Evolutionary conservation across 2,329 filamentous ascomycete species (phyloP), one percentile per base, ranked within the genome.

Genomic region (Fusarium lateritium): DNA sequence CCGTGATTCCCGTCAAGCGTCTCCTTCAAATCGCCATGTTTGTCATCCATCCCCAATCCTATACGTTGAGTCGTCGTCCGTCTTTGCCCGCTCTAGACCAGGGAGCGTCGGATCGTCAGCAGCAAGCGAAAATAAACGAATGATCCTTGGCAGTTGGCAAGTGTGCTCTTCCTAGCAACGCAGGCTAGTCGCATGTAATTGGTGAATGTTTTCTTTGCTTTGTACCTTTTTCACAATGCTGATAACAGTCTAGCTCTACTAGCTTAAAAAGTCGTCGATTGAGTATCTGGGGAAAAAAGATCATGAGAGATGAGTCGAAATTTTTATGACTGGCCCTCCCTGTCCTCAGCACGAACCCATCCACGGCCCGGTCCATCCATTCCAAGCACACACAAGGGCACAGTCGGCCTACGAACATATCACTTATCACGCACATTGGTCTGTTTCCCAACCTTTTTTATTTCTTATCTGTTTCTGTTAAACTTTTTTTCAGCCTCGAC

Each of bases 31-130:
- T 59, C 31, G 17, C n/a, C 33, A 26, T 65, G 53, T 24, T 46
- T 47, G 21, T 58, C 56, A 40, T 59, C 62, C 67, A 69, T 67
- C 13, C 36, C 57, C 50, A 58, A 54, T 31, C 40, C 33, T 21
- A 24, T 24, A 26, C 26, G 26, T 9, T 34, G 52, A 47, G 33
- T 31, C 31, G 47, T 64, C 26, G 46, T 59, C 44, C 38, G 45
- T 54, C 47, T 9, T 22, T 19, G 21, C 26, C 49, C 38, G 34
- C 31, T 38, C 45, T 52, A 22, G 46, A 66, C 69, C 59, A 39
- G 56, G 67, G 65, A 59, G 45, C 56, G 57, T 60, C 33, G 56
- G 65, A 61, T 69, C 49, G 45, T 56, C 62, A 57, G 56, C 40
- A 51, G 61, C 58, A 64, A 52, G 55, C 61, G 54, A 56, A 53